A percentile compares a stretch with the other conserved stretches of the same genome.
These are phyloP conservation scores for Saksenaea vasiformis DNA, from an alignment of 371 early-diverging fungal species.

Conservation along the genomic window DNA sequence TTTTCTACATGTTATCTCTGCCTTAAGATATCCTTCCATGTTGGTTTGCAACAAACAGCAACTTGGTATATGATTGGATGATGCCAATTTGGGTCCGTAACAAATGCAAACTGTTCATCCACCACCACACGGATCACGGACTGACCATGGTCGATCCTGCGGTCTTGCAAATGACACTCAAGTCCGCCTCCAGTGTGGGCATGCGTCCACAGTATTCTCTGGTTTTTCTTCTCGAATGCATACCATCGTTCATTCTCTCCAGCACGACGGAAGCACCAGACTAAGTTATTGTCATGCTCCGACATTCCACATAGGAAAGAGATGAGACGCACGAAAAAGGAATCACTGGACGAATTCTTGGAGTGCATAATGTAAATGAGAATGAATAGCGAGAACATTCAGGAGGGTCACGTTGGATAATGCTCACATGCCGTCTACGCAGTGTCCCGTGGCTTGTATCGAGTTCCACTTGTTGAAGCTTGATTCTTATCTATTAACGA, in stretches of 20 bases:
- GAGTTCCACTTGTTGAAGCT: no score
- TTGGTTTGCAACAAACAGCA: background rate
- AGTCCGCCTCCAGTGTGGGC: background rate
- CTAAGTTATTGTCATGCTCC: background rate
- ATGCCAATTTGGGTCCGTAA: slow-evolving; percentile 20
- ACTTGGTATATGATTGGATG: slow-evolving; percentile 26
- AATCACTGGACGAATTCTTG: background rate
- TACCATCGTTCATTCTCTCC: slow-evolving; percentile 10
- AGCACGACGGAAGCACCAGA: slow-evolving; percentile 18
- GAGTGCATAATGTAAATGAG: no score
- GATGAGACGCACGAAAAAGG: background rate
- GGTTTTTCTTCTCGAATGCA: slow-evolving; percentile 20
- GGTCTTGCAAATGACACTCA: slow-evolving; percentile 20
- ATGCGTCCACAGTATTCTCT: slow-evolving; percentile 19
- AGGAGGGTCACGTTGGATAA: no score
- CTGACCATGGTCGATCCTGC: slow-evolving; percentile 8
- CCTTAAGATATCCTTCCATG: background rate
- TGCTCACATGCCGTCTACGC: no score
- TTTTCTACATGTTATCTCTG: background rate
- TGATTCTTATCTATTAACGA: no score
- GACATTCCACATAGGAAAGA: background rate
- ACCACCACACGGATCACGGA: slow-evolving; percentile 16
- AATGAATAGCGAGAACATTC: no score
- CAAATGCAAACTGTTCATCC: slow-evolving; percentile 21
- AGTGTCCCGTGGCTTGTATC: no score